A percentile compares a stretch with the other conserved stretches of the same genome.
Conservation (phyloP, 331 rosid genomes). For the Spiraea crenata region DNA sequence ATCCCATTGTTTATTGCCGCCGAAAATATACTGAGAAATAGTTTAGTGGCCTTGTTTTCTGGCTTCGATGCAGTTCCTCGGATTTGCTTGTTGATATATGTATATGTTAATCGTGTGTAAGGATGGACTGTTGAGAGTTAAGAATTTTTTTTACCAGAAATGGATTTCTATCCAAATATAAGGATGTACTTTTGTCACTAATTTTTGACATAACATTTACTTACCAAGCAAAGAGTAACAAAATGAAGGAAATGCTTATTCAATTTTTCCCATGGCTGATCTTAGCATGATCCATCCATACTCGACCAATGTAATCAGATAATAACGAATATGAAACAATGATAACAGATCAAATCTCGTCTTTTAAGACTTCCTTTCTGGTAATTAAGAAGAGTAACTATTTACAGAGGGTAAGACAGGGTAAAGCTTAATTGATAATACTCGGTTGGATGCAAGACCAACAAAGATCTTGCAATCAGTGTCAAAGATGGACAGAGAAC, state of each 20-base stretch:
- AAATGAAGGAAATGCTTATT: too few relatives aligned
- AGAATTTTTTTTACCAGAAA: not conserved
- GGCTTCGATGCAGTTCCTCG: not conserved
- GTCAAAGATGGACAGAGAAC: constrained; percentile 1
- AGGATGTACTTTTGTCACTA: not conserved
- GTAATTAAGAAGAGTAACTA: not conserved
- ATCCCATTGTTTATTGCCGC: not conserved
- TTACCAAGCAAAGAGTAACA: too few relatives aligned
- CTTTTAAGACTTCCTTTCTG: not conserved
- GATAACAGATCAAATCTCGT: not conserved
- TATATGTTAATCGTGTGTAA: not conserved
- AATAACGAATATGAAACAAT: not conserved
- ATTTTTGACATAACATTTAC: too few relatives aligned
- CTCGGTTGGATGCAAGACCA: constrained; percentile 10
- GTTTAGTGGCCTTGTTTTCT: not conserved
- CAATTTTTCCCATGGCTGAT: not conserved
- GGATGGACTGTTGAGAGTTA: too few relatives aligned
- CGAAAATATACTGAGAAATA: not conserved
- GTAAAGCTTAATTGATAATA: not conserved
- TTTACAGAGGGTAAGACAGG: not conserved
- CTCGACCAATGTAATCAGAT: too few relatives aligned
- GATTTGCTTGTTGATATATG: constrained; percentile 4
- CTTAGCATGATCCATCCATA: not conserved
- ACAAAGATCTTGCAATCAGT: not conserved
- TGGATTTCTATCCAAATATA: not conserved